Evolutionary conservation across 345 rosid genomes (phyloP).

Genomic region (Populus euphratica): DNA sequence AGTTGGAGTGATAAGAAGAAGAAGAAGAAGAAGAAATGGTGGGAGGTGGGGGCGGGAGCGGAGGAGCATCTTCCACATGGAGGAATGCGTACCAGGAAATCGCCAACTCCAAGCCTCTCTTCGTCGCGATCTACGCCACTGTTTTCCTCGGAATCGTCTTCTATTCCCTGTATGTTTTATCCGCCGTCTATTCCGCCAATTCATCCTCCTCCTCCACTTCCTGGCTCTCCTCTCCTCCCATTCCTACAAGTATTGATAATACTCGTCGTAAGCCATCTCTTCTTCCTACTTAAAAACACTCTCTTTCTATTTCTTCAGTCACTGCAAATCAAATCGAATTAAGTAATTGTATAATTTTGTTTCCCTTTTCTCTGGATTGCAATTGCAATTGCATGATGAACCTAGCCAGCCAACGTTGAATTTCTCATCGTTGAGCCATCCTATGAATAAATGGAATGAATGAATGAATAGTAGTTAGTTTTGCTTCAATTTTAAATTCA

Average conservation of each 20-base stretch:
- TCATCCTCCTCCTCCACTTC: slow-evolving; percentile 38
- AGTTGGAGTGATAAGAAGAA: too few species aligned
- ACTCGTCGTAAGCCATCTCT: slow-evolving; percentile 8
- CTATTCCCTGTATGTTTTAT: slow-evolving; percentile 78
- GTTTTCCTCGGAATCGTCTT: slow-evolving; percentile 70
- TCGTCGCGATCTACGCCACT: slow-evolving; percentile 73
- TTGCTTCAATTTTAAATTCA: too few species aligned
- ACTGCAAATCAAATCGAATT: too few species aligned
- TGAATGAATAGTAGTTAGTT: too few species aligned
- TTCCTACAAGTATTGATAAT: not conserved
- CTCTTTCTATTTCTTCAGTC: too few species aligned
- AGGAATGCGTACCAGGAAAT: slow-evolving; percentile 65
- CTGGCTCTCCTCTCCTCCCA: slow-evolving; percentile 54
- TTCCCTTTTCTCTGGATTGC: too few species aligned
- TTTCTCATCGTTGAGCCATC: too few species aligned
- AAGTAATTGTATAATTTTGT: too few species aligned
- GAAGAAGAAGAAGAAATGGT: not conserved
- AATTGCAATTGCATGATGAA: too few species aligned
- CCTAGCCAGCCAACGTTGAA: too few species aligned
- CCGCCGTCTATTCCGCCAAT: slow-evolving; percentile 65
- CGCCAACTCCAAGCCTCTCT: slow-evolving; percentile 67
- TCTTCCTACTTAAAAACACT: not conserved
- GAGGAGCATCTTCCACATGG: slow-evolving; percentile 26
- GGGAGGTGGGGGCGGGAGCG: not conserved
- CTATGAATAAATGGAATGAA: too few species aligned